Base-by-base conservation (phyloP, 2,329 filamentous ascomycete genomes). In the Fusarium sp. region DNA sequence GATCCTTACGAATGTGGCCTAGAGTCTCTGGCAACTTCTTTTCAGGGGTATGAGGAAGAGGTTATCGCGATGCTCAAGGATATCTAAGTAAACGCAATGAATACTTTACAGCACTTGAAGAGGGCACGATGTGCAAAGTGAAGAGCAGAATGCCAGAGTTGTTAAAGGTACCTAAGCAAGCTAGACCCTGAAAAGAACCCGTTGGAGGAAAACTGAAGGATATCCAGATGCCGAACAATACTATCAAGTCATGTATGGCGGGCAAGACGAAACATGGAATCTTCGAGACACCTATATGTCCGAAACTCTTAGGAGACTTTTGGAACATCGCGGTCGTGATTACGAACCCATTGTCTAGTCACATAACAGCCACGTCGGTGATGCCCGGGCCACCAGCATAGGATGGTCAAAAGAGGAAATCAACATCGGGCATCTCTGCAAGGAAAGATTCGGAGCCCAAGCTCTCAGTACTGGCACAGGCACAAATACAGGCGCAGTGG, bases 271-370 rank as follows among this genome's bases (percentile, higher is more conserved):
- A 44, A 60, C 70, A 20, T 72, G 66, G 70, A 72, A 74, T 17
- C 70, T 74, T 32, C 45, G 70, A 28, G 70, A 68, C 22, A 68
- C 58, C 0, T 67, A 74, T 55, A 72, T 74, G 70, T 68, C 68
- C 38, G 54, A 72, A 22, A 59, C 71, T 20, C 62, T 74, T 10
- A 50, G 45, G 14, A 70, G 66, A 60, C 58, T 73, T 45, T 54
- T 74, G 30, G 54, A 74, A 36, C 66, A 71, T 38, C 66, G 70
- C 10, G 62, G 66, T 12, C 28, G 26, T 15, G 53, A 24, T 13
- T 66, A 66, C 20, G 71, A 71, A 18, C 66, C 71, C 44, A 71
- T 74, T 17, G 61, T 73, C 17, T 73, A 70, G 71, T 66, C 70
- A 30, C 70, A 73, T 38, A 71, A 74, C 41, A 73, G 71, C 15